Evolutionary conservation across 2,329 filamentous ascomycete genomes (phyloP), one percentile per base, ranked within the genome.

Genomic region (Phoma sp.): DNA sequence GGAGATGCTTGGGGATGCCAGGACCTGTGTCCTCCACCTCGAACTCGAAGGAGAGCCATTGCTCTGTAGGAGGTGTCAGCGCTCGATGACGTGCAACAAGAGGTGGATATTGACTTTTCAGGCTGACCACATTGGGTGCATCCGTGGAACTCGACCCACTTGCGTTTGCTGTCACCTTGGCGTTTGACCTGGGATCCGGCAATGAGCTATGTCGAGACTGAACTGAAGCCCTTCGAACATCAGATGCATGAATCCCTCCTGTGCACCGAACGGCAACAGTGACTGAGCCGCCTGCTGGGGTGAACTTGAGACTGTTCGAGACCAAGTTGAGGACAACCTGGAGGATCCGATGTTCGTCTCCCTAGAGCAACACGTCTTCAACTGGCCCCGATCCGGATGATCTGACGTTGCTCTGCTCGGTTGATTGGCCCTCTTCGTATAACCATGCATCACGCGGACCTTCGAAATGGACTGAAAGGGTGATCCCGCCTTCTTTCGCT

Each of bases 311-410:
- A 72, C 89, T 91, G 77, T 97, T 97, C 74, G 90, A 93, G 39
- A 96, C 91, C 26, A 97, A 80, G 69, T 96, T 96, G 78, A 96
- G 96, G 39, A 96, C 85, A n/a, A 96, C 90, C 72, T 96, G 93
- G 21, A 96, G 77, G 33, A 96, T 95, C 37, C 93, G 83, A 67
- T 96, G 92, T 62, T 95, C 89, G 65, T 97, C 93, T n/a, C 93
- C 93, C 86, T 91, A 95, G 1, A 97, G 79, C 42, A 90, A 87
- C 87, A 96, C 92, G 60, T 96, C 91, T 69, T 90, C 91, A 20
- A 96, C 74, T 15, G 88, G 81, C 9, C 88, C 89, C 3, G 84
- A 80, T 4, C 88, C 88, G 25, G 81, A 78, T 1, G 88, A 88
- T 0, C 87, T 88, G 14, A 87, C 77, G 2, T 85, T 85, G 10